Evolutionary conservation across 371 early-diverging fungal species (phyloP), one percentile per base, ranked within the genome.

Genomic region (Mucor indicus): DNA sequence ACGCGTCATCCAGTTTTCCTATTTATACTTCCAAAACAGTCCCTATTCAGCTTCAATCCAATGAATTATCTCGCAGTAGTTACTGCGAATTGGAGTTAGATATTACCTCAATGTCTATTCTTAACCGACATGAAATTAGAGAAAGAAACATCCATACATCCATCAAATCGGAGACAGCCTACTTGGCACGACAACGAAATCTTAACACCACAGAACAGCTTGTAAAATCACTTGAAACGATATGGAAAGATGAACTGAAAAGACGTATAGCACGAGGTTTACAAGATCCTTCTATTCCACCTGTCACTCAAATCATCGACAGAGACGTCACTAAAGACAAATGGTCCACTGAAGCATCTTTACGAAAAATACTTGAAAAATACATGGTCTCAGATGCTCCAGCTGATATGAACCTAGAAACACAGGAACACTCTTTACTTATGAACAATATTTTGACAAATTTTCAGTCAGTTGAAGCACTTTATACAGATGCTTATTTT

Each of bases 11-110:
- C 12, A n/a, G n/a, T n/a, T n/a, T n/a, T n/a, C n/a, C 40, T n/a
- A 21, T 39, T 12, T 72, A 53, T 53, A 67, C 70, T 13, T n/a
- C 55, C 2, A 7, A 45, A 21, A 59, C 63, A 1, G 53, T 75
- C 21, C 53, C 66, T 9, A 2, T 27, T 2, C n/a, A 47, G 9
- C 31, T 59, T 37, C 55, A 57, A n/a, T 71, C 61, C 27, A 36
- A 36, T 37, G 17, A 20, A 9, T 4, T 60, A 1, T 39, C 51
- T 4, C 75, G 82, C 4, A 55, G 64, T n/a, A 87, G 85, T 45
- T 68, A 69, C 22, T 87, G 91, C 39, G 91, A 90, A 52, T 63
- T 92, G 10, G 95, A 95, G 50, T 44, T 90, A 7, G 95, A 95
- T 49, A 68, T 77, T 0, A 64, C 69, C 3, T 77, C 69, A 4